Conservation (phyloP, 225 moss, liverwort and hornwort species). For the Rhytidiadelphus loreus region DNA sequence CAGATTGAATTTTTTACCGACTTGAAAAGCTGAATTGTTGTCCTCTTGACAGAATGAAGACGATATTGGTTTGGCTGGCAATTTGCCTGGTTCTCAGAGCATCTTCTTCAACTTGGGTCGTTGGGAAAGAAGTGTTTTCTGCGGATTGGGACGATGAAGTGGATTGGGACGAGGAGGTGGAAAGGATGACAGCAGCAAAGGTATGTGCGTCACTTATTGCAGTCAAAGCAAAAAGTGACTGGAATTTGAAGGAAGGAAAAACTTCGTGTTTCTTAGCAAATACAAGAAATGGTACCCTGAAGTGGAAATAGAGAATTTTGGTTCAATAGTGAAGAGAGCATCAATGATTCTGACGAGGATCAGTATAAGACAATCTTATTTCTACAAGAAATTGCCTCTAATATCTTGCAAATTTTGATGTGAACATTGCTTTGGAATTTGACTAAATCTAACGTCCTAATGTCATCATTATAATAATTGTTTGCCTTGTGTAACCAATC, state of each 20-base stretch:
- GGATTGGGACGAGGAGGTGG: neutral
- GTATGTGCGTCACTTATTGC: neutral
- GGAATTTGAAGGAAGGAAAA: neutral
- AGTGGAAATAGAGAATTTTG: neutral
- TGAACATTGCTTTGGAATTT: neutral
- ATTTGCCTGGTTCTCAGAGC: neutral
- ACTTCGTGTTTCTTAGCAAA: neutral
- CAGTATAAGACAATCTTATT: neutral
- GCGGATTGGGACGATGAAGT: neutral
- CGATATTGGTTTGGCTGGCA: neutral
- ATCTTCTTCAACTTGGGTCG: neutral
- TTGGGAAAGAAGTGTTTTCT: neutral
- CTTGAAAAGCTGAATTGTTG: neutral
- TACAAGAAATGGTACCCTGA: neutral
- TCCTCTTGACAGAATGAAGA: neutral
- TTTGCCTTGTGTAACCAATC: neutral
- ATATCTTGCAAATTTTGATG: fast-evolving
- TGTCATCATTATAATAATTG: neutral
- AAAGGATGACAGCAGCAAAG: neutral
- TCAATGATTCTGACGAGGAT: too few relatives aligned
- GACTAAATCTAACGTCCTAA: neutral
- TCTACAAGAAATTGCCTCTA: neutral
- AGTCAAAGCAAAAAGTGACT: neutral
- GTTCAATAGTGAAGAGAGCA: neutral
- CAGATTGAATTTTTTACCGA: neutral